Evolutionary conservation across 106 monocot genomes (phyloP).

Genomic region (Iris macrosiphon): DNA sequence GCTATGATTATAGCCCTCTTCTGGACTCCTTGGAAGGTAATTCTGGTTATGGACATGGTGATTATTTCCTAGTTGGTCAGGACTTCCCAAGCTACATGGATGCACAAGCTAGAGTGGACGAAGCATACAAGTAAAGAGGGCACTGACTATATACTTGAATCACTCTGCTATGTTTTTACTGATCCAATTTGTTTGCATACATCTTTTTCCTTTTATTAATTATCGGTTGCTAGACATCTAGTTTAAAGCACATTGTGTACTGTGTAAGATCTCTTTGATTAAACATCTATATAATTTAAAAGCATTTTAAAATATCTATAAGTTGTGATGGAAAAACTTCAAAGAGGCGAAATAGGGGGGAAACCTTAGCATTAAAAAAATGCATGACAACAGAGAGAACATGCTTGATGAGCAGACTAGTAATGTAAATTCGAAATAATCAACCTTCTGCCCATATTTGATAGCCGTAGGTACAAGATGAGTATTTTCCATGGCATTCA

Average conservation of each 20-base stretch:
- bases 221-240: background rate
- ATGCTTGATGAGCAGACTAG: too few relatives aligned
- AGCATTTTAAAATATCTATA: background rate
- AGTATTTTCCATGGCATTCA: background rate
- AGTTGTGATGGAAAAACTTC: too few relatives aligned
- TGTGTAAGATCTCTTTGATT: background rate
- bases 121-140: conserved; percentile 84
- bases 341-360: too few relatives aligned
- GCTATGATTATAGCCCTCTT: conserved; percentile 71
- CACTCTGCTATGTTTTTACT: background rate
- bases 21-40: conserved; percentile 88
- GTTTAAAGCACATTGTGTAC: background rate
- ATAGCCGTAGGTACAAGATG: background rate
- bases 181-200: background rate
- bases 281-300: background rate
- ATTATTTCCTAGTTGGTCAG: conserved; percentile 88
- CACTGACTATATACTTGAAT: background rate
- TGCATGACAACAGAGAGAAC: too few relatives aligned
- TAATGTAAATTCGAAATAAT: too few relatives aligned
- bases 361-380: too few relatives aligned
- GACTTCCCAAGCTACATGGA: conserved; percentile 92
- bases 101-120: conserved; percentile 68
- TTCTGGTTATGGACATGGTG: conserved; percentile 81
- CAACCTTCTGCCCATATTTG: background rate
- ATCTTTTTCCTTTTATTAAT: background rate